phyloP scores from a whole-genome alignment of 208 protist species.

The Trypanosoma brucei region DNA sequence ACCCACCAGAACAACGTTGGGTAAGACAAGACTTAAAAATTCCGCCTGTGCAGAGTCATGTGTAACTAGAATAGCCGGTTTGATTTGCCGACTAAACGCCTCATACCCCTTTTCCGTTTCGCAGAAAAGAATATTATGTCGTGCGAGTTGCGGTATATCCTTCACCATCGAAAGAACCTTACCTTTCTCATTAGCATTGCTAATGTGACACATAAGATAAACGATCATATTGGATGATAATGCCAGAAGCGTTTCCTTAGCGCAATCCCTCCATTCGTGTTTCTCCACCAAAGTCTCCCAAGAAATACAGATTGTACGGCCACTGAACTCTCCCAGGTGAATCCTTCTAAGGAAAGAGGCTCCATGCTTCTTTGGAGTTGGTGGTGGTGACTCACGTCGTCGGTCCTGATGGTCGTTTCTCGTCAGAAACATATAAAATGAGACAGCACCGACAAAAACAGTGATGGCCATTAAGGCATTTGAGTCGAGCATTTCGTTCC shows the following conservation, averaged over 20 bases:
- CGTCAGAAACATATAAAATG: conserved; percentile 47
- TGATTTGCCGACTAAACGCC: conserved; percentile 80
- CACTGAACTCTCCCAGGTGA: conserved; percentile 39
- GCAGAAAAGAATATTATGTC: conserved; percentile 82
- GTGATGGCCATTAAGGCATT: conserved; percentile 39
- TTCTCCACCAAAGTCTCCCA: conserved; percentile 64
- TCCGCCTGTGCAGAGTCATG: conserved; percentile 39
- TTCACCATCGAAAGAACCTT: conserved; percentile 36
- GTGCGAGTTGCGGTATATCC: conserved; percentile 40
- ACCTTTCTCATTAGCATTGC: conserved; percentile 38
- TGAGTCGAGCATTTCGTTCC: conserved; percentile 34
- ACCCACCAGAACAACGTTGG: conserved; percentile 59
- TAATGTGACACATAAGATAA: conserved; percentile 75
- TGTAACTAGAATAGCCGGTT: conserved; percentile 59
- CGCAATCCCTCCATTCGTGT: conserved; percentile 41
- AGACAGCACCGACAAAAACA: conserved; percentile 48
- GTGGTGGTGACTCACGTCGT: neutral
- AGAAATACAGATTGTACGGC: conserved; percentile 53
- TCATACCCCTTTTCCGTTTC: conserved; percentile 78
- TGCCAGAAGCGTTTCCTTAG: conserved; percentile 34
- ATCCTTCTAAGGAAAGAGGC: conserved; percentile 28
- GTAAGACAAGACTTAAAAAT: conserved; percentile 67
- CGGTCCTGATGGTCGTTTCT: conserved; percentile 5
- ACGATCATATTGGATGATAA: conserved; percentile 55
- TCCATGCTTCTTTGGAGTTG: conserved; percentile 17